A percentile compares a stretch with the other conserved stretches of the same genome.
Conservation (phyloP, 2,329 filamentous ascomycete species). For the Cadophora gregata region DNA sequence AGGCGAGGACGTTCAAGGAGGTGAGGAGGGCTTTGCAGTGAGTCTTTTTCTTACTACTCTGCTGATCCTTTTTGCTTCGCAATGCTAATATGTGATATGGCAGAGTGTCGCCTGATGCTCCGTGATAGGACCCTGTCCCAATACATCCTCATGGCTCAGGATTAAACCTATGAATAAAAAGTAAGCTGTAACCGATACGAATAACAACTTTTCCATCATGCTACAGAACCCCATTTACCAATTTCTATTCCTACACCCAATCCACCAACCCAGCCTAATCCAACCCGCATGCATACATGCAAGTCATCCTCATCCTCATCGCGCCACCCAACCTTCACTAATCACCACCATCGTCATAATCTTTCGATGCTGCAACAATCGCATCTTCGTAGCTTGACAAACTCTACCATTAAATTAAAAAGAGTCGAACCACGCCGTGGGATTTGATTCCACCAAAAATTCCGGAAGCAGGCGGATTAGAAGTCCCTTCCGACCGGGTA, state of each 20-base stretch:
- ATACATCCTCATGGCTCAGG: neutral
- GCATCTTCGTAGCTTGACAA: neutral
- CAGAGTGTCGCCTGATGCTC: neutral
- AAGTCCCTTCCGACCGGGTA: constrained; percentile 4
- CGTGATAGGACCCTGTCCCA: neutral
- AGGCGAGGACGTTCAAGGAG: constrained; percentile 4
- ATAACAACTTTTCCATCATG: too few species aligned
- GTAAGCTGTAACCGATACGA: neutral
- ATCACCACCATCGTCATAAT: constrained; percentile 4
- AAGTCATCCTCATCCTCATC: neutral
- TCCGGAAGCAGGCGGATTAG: constrained; percentile 4
- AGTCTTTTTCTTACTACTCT: neutral
- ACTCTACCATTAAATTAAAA: neutral
- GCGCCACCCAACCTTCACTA: neutral
- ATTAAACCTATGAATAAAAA: neutral
- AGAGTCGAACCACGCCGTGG: neutral
- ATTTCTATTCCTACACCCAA: too few species aligned
- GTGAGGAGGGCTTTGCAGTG: neutral
- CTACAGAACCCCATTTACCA: too few species aligned
- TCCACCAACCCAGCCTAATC: too few species aligned
- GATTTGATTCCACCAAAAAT: neutral
- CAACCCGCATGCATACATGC: neutral
- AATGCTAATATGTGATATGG: neutral
- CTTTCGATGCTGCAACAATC: neutral
- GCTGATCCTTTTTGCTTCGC: neutral